These are phyloP conservation scores for Ceratobasidium sp. DNA, from an alignment of 1,284 basidiomycete species.

Conservation along the genomic window DNA sequence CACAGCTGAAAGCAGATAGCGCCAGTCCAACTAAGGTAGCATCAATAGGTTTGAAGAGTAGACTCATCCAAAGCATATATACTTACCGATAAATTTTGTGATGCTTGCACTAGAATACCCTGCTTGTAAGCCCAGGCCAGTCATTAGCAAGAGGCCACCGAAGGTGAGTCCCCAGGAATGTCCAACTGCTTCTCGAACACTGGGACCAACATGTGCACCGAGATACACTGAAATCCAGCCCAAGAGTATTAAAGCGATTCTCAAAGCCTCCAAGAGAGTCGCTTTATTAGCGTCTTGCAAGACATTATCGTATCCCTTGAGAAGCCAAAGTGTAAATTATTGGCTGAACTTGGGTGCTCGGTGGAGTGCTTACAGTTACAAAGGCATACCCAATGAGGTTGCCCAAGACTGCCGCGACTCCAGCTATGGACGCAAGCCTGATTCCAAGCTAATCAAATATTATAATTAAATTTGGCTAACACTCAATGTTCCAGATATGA, in stretches of 20 bases:
- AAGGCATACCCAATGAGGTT: constrained; percentile 20
- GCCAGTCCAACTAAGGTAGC: constrained; percentile 4
- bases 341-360: not conserved
- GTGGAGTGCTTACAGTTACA: not conserved
- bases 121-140: too few relatives aligned
- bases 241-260: not conserved
- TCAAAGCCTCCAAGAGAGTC: not conserved
- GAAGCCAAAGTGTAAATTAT: not conserved
- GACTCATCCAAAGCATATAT: not conserved
- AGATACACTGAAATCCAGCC: not conserved
- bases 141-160: too few relatives aligned
- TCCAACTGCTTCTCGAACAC: not conserved
- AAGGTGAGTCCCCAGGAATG: not conserved
- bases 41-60: not conserved
- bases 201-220: not conserved
- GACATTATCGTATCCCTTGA: constrained; percentile 11
- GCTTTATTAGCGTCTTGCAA: not conserved
- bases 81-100: not conserved
- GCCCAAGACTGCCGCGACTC: constrained; percentile 1
- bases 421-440: not conserved
- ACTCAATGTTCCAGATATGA: too few relatives aligned
- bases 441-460: too few relatives aligned
- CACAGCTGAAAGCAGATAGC: not conserved
- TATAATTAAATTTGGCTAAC: too few relatives aligned
- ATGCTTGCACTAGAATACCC: not conserved